phyloP scores from a whole-genome alignment of 1,284 basidiomycete genomes.

The Rhodotorula sp. region DNA sequence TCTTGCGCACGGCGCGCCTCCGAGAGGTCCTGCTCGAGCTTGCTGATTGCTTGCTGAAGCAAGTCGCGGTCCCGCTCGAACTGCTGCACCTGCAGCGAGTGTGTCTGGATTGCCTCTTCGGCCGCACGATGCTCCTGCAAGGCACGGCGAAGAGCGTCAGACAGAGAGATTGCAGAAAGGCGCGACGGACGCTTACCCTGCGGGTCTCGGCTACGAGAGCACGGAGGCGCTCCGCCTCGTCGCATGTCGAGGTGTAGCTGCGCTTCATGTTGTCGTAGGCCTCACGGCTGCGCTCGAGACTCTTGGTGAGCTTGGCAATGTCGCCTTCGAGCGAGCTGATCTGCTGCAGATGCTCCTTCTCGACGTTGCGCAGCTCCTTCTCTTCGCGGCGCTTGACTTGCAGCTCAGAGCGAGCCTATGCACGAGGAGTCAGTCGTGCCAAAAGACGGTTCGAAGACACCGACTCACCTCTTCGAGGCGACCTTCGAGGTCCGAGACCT shows the following conservation, averaged over 20 bases:
- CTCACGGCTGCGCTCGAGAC: conserved; percentile 66
- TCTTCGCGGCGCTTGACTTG: conserved; percentile 76
- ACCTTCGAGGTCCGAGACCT: conserved; percentile 35
- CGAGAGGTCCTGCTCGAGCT: conserved; percentile 67
- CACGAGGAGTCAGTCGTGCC: neutral
- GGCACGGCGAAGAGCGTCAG: conserved; percentile 47
- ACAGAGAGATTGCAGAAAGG: neutral
- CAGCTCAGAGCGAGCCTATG: conserved; percentile 59
- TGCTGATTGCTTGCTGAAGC: conserved; percentile 66
- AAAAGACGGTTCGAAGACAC: too few species aligned
- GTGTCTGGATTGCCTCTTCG: conserved; percentile 61
- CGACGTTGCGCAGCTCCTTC: conserved; percentile 80
- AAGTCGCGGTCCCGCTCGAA: conserved; percentile 61
- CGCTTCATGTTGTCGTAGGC: conserved; percentile 73
- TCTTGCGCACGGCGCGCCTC: conserved; percentile 68
- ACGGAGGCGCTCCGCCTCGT: conserved; percentile 72
- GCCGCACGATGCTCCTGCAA: conserved; percentile 61
- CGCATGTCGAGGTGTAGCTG: conserved; percentile 74
- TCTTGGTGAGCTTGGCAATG: conserved; percentile 69
- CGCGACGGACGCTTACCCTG: conserved; percentile 9
- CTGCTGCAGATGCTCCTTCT: conserved; percentile 55
- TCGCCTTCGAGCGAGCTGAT: conserved; percentile 66
- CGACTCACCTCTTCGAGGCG: conserved; percentile 36
- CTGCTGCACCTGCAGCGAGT: conserved; percentile 50
- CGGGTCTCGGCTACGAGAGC: conserved; percentile 38